Percentiles rank a stretch among this genome's conserved stretches.
phyloP scores from a whole-genome alignment of 257 asterid species.

The Parsonsia alboflavescens region DNA sequence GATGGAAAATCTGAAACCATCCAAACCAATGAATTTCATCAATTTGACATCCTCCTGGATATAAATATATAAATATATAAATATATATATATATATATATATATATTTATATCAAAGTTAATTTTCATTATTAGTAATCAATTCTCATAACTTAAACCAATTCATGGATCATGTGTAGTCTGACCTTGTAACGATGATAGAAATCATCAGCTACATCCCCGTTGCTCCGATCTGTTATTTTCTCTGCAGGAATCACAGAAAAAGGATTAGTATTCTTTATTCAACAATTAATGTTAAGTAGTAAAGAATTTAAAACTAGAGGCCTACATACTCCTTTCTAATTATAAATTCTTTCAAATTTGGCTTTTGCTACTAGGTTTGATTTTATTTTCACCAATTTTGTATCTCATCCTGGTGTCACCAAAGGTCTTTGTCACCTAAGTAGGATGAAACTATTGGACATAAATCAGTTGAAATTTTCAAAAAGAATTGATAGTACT shows the following conservation, averaged over 20 bases:
- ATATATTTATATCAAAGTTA: neutral
- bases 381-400: no score
- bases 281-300: neutral
- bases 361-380: no score
- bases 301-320: neutral
- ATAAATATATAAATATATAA: neutral
- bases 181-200: slow-evolving; percentile 56
- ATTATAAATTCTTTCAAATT: no score
- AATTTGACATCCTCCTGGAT: slow-evolving; percentile 49
- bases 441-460: no score
- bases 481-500: no score
- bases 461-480: no score
- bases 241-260: slow-evolving; percentile 27
- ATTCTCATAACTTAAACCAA: neutral
- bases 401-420: no score
- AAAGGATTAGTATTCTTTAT: neutral
- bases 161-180: neutral
- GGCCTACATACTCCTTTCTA: no score
- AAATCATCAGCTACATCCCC: slow-evolving; percentile 58
- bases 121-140: neutral
- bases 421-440: no score
- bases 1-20: slow-evolving; percentile 58
- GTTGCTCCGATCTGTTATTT: slow-evolving; percentile 39
- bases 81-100: neutral
- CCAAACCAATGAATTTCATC: slow-evolving; percentile 37